phyloP scores from a whole-genome alignment of 495 filamentous ascomycete genomes.

The Copromyces sp. region DNA sequence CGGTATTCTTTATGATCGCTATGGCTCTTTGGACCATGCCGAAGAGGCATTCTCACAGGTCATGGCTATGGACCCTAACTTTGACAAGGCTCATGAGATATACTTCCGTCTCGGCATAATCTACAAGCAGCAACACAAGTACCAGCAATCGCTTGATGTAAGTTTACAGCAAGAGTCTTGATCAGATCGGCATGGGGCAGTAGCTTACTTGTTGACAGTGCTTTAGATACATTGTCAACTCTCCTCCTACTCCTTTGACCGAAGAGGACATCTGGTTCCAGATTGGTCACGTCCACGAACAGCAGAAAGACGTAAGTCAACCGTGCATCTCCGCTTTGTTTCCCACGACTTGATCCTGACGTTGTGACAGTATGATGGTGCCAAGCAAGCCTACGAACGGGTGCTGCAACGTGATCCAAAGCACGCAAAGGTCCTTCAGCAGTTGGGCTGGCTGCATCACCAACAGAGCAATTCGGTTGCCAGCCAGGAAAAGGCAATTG shows the following conservation, averaged over 20 bases:
- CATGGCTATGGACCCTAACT: constrained; percentile 96
- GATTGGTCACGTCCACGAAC: constrained; percentile 97
- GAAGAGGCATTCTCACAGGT: constrained; percentile 98
- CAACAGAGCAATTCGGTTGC: constrained; percentile 82
- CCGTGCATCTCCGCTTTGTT: background rate
- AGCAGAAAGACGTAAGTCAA: constrained; percentile 88
- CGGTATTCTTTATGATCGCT: constrained; percentile 93
- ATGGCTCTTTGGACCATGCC: constrained; percentile 93
- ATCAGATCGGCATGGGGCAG: constrained; percentile 5
- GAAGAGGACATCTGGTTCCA: constrained; percentile 99
- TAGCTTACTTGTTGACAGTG: constrained; percentile 49
- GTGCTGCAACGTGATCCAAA: constrained; percentile 93
- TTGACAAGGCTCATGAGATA: constrained; percentile 98
- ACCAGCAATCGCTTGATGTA: constrained; percentile 83
- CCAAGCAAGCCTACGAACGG: constrained; percentile 82
- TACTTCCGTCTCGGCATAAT: constrained; percentile 99
- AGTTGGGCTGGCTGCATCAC: constrained; percentile 96
- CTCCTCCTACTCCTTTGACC: constrained; percentile 84
- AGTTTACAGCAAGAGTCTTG: constrained; percentile 9
- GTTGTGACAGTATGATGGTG: constrained; percentile 67
- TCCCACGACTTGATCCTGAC: constrained; percentile 18
- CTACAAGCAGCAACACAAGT: constrained; percentile 98
- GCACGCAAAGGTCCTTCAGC: constrained; percentile 96
- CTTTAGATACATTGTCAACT: constrained; percentile 94
- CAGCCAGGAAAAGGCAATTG: constrained; percentile 91